Base-by-base conservation (phyloP, 352 stramenopile species). In the Globisporangium nagaii region DNA sequence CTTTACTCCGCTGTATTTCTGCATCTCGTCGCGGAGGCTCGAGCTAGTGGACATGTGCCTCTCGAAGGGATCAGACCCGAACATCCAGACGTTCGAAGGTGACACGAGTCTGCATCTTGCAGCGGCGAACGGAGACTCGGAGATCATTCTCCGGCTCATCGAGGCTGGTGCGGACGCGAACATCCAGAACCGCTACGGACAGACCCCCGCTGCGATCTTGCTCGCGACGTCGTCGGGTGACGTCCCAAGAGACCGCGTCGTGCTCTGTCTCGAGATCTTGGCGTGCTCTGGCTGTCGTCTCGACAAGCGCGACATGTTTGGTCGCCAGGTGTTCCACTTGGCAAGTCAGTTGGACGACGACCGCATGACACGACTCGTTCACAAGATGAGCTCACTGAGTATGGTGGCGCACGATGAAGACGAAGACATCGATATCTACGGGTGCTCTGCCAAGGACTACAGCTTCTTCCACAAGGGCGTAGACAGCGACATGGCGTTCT, bases 31-130 rank as follows among this genome's bases (percentile, higher is more conserved):
- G 30, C 66, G 61, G 12, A 60, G 68, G 36, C 48, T 70, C 24
- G 61, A 85, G 13, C 58, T 93, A 5, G 81, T 90, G 2, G 72
- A 90, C 25, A 34, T 95, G 19, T 75, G 81, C 30, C 65, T 93
- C 1, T 84, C 70, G 3, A 90, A 86, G 46, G 73, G 73, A 19
- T 65, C 81, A 0, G 62, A 92, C 51, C 75, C 79, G n/a, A 90
- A 90, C 20, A 28, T 68, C 4, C 31, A 60, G 12, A 90, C 73
- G 1, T 58, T 88, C 27, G 70, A 95, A 20, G 77, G 77, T 24
- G 68, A 85, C 44, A 90, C 81, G 9, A 84, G 78, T 60, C 60
- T 95, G 10, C 85, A 95, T 37, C 56, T 93, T 11, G 83, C 85
- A 22, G 70, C 79, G 3, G 32, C 67, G 27, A 44, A 67, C 12